phyloP scores from a whole-genome alignment of 768 basidiomycete genomes.

The Podaxis sp. region DNA sequence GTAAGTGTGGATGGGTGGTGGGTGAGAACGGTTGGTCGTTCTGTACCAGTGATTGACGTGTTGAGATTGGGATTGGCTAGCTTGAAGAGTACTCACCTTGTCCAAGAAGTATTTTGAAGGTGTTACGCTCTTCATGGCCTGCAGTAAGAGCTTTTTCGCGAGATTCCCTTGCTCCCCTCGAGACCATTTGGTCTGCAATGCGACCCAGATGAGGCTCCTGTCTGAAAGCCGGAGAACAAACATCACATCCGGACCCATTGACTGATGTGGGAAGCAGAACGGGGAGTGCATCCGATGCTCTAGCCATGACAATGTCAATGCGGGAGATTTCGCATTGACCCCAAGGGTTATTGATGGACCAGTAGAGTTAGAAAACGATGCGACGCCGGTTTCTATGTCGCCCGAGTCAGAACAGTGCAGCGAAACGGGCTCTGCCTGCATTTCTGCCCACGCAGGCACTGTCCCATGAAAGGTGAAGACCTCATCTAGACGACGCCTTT shows the following conservation, averaged over 20 bases:
- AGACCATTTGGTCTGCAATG: slow-evolving; percentile 39
- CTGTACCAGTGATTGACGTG: slow-evolving; percentile 17
- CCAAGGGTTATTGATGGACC: slow-evolving; percentile 39
- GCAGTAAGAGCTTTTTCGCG: slow-evolving; percentile 28
- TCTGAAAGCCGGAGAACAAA: slow-evolving; percentile 37
- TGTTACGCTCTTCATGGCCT: slow-evolving; percentile 41
- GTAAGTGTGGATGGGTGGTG: slow-evolving; percentile 29
- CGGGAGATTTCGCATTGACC: slow-evolving; percentile 32
- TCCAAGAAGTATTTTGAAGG: slow-evolving; percentile 38
- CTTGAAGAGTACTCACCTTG: slow-evolving; percentile 28
- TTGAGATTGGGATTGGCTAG: background rate
- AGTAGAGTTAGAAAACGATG: slow-evolving; percentile 24
- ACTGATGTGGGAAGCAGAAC: slow-evolving; percentile 38
- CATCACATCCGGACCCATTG: slow-evolving; percentile 43
- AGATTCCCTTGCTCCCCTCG: slow-evolving; percentile 29
- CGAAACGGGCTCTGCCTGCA: slow-evolving; percentile 36
- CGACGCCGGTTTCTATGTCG: slow-evolving; percentile 26
- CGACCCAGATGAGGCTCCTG: slow-evolving; percentile 38
- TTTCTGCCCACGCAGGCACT: slow-evolving; percentile 30
- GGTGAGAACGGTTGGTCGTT: slow-evolving; percentile 35
- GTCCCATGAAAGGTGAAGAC: slow-evolving; percentile 34
- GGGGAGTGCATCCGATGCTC: slow-evolving; percentile 28
- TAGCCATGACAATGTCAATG: slow-evolving; percentile 34
- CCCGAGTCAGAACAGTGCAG: slow-evolving; percentile 25
- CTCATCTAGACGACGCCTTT: slow-evolving; percentile 28